A percentile compares a stretch with the other conserved stretches of the same genome.
Evolutionary conservation across 2,329 filamentous ascomycete genomes (phyloP).

Genomic region (Lasiodiplodia theobromae): DNA sequence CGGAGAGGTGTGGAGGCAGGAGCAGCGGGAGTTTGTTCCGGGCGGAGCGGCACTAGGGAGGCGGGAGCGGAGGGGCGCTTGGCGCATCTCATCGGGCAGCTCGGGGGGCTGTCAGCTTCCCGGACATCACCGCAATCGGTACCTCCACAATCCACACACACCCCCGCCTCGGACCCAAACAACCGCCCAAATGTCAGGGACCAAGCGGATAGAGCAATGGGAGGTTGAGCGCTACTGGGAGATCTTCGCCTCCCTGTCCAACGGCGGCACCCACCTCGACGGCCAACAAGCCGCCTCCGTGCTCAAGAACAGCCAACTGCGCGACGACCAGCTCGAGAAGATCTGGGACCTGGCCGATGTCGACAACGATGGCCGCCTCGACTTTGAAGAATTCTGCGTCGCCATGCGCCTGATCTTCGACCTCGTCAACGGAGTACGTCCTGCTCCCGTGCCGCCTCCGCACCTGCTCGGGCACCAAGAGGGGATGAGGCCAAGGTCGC

Average conservation of each 20-base stretch:
- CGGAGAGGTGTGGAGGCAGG: background rate
- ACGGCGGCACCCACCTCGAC: constrained; percentile 70
- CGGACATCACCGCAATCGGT: constrained; percentile 9
- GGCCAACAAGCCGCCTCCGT: constrained; percentile 74
- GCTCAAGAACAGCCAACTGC: constrained; percentile 74
- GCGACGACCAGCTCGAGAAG: constrained; percentile 86
- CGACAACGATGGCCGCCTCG: constrained; percentile 94
- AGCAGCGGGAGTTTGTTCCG: background rate
- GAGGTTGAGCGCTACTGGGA: constrained; percentile 83
- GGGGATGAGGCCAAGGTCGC: background rate
- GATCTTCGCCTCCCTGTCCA: constrained; percentile 74
- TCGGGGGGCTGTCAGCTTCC: background rate
- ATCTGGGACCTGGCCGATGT: constrained; percentile 98
- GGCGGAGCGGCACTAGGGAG: constrained; percentile 1
- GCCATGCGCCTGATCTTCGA: constrained; percentile 99
- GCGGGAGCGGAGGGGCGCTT: constrained; percentile 2
- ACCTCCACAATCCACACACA: constrained; percentile 2
- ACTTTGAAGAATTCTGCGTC: constrained; percentile 99
- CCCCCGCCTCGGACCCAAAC: background rate
- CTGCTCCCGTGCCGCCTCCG: background rate
- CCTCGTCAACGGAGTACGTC: constrained; percentile 87
- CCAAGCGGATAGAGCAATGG: constrained; percentile 71
- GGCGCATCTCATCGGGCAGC: constrained; percentile 26
- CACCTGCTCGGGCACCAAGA: constrained; percentile 20
- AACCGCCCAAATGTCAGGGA: constrained; percentile 40